Percentiles rank a stretch among this genome's conserved stretches.
These are phyloP conservation scores for Jacaranda copaia DNA, from an alignment of 257 asterid species.

Conservation along the genomic window DNA sequence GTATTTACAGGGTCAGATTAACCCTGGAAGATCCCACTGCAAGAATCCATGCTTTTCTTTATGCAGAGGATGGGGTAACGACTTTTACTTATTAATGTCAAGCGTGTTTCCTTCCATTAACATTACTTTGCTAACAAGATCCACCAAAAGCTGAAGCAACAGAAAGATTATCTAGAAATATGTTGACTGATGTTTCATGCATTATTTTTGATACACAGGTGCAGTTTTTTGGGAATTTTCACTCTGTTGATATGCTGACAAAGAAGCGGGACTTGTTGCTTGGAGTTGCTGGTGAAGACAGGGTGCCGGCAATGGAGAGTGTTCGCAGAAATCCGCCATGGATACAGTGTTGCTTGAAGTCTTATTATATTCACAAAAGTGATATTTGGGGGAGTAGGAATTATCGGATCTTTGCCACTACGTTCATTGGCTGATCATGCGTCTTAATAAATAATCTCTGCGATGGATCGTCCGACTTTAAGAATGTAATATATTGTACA, in stretches of 20 bases:
- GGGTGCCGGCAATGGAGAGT: background rate
- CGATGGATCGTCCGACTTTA: background rate
- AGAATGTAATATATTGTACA: background rate
- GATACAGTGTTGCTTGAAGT: conserved; percentile 70
- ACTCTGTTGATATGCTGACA: conserved; percentile 48
- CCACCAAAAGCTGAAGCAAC: conserved; percentile 9
- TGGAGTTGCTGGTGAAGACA: conserved; percentile 49
- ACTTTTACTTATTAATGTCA: background rate
- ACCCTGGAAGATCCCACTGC: conserved; percentile 96
- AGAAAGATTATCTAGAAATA: background rate
- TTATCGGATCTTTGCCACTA: conserved; percentile 64
- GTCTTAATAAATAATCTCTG: background rate
- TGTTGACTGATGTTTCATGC: conserved; percentile 2
- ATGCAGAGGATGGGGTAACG: conserved; percentile 80
- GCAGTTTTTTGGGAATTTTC: conserved; percentile 54
- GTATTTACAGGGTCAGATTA: conserved; percentile 70
- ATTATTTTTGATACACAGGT: conserved; percentile 46
- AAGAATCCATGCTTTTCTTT: conserved; percentile 78
- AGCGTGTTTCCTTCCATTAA: background rate
- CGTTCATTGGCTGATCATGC: conserved; percentile 38
- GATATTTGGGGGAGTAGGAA: conserved; percentile 74
- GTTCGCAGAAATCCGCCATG: conserved; percentile 73
- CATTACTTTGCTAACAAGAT: background rate
- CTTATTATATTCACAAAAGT: conserved; percentile 55
- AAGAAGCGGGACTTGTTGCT: conserved; percentile 61